Evolutionary conservation across 1,139 yeast species (phyloP).

Genomic region (Hyphopichia wangnamkhiaoensis): DNA sequence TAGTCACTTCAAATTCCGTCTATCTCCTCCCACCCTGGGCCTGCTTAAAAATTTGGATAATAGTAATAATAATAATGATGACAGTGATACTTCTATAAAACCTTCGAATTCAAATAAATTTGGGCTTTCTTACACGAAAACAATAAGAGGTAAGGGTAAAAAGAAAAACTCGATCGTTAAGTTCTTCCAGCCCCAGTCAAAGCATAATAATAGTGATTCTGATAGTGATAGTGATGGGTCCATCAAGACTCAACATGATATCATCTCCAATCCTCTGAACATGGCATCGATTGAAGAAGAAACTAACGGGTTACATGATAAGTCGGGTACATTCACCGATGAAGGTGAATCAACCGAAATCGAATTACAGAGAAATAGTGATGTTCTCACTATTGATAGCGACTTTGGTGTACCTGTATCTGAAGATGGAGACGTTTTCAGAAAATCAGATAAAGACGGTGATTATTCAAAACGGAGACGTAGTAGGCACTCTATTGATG

Average conservation of each 20-base stretch:
- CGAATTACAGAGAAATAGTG: background rate
- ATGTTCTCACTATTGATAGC: constrained; percentile 28
- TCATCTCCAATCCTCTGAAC: constrained; percentile 3
- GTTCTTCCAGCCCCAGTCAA: constrained; percentile 12
- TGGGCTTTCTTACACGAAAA: constrained; percentile 15
- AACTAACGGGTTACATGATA: constrained; percentile 1
- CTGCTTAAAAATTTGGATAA: background rate
- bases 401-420: constrained; percentile 34
- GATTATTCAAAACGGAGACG: background rate
- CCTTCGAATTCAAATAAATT: background rate
- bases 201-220: constrained; percentile 5
- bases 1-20: background rate
- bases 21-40: background rate
- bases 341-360: background rate
- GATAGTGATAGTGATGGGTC: constrained; percentile 20
- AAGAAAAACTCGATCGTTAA: constrained; percentile 8
- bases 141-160: constrained; percentile 13
- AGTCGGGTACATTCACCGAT: background rate
- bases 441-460: background rate
- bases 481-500: too few species aligned
- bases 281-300: constrained; percentile 24
- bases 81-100: background rate
- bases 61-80: background rate
- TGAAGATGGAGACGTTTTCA: constrained; percentile 8
- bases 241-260: constrained; percentile 1